A percentile compares a stretch with the other conserved stretches of the same genome.
These are phyloP conservation scores for Alectoria sarmentosa DNA, from an alignment of 495 filamentous ascomycete genomes.

Conservation along the genomic window DNA sequence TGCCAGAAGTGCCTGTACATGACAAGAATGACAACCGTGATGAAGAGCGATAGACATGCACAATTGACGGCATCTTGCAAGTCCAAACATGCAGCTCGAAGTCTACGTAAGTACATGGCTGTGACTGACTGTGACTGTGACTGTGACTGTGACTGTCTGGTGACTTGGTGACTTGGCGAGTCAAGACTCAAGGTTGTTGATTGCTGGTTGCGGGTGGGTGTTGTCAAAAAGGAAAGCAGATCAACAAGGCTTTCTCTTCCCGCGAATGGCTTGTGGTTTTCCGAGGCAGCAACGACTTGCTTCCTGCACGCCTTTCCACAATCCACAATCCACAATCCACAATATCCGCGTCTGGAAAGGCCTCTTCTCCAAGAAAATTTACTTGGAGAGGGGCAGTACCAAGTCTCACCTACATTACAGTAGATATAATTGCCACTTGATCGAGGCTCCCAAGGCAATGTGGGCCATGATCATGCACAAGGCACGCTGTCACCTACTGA, in stretches of 20 bases:
- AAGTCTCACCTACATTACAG: background rate
- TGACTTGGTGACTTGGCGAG: too few species aligned
- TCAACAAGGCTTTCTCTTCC: background rate
- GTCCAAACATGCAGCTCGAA: background rate
- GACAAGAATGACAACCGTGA: constrained; percentile 7
- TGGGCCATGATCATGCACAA: background rate
- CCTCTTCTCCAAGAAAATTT: too few species aligned
- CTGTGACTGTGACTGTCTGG: background rate
- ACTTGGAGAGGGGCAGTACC: background rate
- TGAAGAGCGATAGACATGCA: constrained; percentile 14
- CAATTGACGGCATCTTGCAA: constrained; percentile 11
- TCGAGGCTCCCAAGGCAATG: background rate
- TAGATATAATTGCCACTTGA: background rate
- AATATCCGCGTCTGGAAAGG: background rate
- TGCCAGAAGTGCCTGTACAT: constrained; percentile 17
- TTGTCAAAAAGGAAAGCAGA: background rate
- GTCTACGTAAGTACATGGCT: background rate
- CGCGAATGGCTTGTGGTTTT: background rate
- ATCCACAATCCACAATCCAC: too few species aligned
- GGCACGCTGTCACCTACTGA: background rate
- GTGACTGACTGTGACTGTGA: background rate
- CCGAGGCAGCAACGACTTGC: background rate
- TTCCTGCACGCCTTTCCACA: background rate
- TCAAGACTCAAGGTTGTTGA: background rate
- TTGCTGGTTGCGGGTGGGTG: too few species aligned